Conservation (phyloP, 345 rosid species). For the Arabis hirsuta region DNA sequence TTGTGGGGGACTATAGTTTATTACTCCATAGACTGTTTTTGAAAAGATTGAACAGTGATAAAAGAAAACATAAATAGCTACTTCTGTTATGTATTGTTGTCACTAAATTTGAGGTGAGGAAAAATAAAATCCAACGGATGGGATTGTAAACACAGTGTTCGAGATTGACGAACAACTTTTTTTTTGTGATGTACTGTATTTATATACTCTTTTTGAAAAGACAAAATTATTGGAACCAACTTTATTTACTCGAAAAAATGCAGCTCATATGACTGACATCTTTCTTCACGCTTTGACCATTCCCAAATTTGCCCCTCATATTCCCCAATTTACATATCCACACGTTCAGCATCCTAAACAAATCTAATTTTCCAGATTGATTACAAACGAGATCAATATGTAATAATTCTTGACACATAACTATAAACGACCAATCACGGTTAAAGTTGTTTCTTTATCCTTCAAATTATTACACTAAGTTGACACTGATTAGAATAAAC, state of each 20-base stretch:
- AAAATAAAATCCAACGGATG: conserved; percentile 34
- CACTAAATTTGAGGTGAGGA: conserved; percentile 15
- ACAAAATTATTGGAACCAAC: conserved; percentile 25
- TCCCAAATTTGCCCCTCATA: conserved; percentile 21
- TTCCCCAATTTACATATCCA: conserved; percentile 21
- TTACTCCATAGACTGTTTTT: no score
- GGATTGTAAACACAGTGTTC: conserved; percentile 40
- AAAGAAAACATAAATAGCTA: not conserved
- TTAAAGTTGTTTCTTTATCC: conserved; percentile 15
- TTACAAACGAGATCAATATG: not conserved
- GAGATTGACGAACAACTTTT: conserved; percentile 35
- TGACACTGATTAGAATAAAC: no score
- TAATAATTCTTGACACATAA: not conserved
- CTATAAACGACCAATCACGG: conserved; percentile 13
- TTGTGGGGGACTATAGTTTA: no score
- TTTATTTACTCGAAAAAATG: conserved; percentile 32
- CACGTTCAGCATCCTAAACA: not conserved
- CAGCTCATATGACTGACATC: conserved; percentile 36
- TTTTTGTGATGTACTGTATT: conserved; percentile 7
- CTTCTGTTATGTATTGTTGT: conserved; percentile 20
- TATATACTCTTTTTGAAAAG: not conserved
- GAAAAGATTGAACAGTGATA: no score
- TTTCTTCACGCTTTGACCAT: conserved; percentile 36
- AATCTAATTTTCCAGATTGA: not conserved
- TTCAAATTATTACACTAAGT: no score